These are phyloP conservation scores for Nakazawaea molendinolei DNA, from an alignment of 805 yeast species.

Conservation along the genomic window DNA sequence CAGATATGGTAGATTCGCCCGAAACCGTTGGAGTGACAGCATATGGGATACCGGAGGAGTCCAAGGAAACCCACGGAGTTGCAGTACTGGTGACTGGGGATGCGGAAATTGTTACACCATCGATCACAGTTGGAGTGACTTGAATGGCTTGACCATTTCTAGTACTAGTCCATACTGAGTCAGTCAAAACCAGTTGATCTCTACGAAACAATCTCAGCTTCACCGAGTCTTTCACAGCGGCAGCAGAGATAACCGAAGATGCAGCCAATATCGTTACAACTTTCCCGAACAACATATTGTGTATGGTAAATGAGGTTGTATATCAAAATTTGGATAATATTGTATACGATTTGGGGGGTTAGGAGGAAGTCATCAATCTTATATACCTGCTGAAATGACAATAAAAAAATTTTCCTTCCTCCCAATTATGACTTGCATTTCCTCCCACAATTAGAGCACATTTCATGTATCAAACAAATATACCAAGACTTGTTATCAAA, in stretches of 20 bases:
- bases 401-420: too few species aligned
- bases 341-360: too few species aligned
- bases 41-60: conserved; percentile 37
- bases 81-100: conserved; percentile 31
- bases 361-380: too few species aligned
- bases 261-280: background rate
- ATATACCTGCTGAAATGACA: too few species aligned
- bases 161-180: conserved; percentile 29
- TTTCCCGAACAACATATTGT: background rate
- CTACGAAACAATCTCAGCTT: conserved; percentile 1
- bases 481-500: too few species aligned
- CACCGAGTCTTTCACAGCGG: background rate
- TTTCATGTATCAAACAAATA: too few species aligned
- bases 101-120: conserved; percentile 42
- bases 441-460: too few species aligned
- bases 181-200: conserved; percentile 13
- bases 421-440: too few species aligned
- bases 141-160: conserved; percentile 19
- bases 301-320: too few species aligned
- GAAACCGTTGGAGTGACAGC: conserved; percentile 32
- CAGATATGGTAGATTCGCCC: conserved; percentile 26
- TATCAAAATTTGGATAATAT: too few species aligned
- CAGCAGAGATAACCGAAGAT: background rate
- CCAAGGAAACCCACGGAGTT: conserved; percentile 38
- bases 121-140: conserved; percentile 38